Evolutionary conservation across 768 basidiomycete genomes (phyloP), one percentile per base, ranked within the genome.

Genomic region (Tremella mesenterica): DNA sequence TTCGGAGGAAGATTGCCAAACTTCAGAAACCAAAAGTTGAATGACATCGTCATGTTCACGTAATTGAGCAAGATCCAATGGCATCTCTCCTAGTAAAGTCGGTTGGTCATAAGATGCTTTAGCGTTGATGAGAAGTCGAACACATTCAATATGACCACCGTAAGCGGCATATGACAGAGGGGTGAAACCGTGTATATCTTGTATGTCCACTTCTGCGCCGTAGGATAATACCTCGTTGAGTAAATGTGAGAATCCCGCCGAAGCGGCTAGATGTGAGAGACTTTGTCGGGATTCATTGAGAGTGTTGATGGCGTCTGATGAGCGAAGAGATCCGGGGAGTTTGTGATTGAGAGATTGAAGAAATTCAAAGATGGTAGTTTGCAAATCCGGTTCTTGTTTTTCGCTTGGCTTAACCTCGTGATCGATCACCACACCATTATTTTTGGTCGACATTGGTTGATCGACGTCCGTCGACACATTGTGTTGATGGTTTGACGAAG

Each of bases 141-240:
- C 79, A 71, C 87, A 90, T 10, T 79, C 77, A 49, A 76, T 75
- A 13, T 85, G 82, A 21, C 79, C 79, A 6, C 76, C 77, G 29
- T 92, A 73, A 0, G 82, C 84, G 16, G 91, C 86, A 64, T 92
- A 85, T 73, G 92, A 87, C 29, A 96, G 75, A 0, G 95, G 82
- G 0, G 92, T 97, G 69, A 80, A 88, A 13, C 93, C 93, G 71
- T 90, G 93, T 44, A 81, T 78, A 72, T 99, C 95, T 45, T 88
- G 82, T 13, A 79, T 79, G 67, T 97, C 89, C 49, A 91, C 60
- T 67, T 91, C 88, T 31, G 85, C 82, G 6, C 79, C 81, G 50
- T 80, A 85, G 3, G 76, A 73, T 52, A 93, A 75, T 52, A 99
- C 77, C 74, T 86, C 88, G 41, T 76, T 66, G 16, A 83, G 79